These are phyloP conservation scores for Botrytis medusae DNA, from an alignment of 2,329 filamentous ascomycete genomes.

Conservation along the genomic window DNA sequence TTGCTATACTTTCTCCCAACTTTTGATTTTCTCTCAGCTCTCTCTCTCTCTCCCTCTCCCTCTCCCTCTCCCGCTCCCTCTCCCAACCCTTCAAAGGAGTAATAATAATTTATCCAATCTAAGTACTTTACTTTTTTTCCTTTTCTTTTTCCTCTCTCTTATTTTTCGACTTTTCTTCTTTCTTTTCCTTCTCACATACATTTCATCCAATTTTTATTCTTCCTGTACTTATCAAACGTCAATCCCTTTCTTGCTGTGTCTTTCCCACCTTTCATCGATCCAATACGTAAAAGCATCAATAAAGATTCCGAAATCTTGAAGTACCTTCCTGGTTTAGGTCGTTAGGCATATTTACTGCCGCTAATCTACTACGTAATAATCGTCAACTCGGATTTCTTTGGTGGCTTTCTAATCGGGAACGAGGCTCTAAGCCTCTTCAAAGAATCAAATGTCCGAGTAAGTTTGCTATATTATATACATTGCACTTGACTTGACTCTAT, in stretches of 20 bases:
- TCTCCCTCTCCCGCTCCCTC: too few species aligned
- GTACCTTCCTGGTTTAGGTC: constrained; percentile 10
- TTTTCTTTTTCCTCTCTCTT: not conserved
- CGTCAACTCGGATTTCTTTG: constrained; percentile 15
- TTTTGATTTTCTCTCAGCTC: not conserved
- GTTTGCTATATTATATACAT: not conserved
- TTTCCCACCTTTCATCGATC: not conserved
- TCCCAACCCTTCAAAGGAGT: not conserved
- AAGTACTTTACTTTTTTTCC: not conserved
- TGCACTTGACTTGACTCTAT: not conserved
- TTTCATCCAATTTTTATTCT: not conserved
- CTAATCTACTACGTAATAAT: constrained; percentile 19
- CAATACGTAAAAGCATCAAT: not conserved
- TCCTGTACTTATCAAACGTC: not conserved
- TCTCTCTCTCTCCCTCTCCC: too few species aligned
- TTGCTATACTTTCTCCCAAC: not conserved
- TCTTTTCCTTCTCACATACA: not conserved
- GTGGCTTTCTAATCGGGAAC: constrained; percentile 19
- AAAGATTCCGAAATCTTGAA: not conserved
- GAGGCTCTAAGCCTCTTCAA: constrained; percentile 21
- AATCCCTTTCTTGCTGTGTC: not conserved
- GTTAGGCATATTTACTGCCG: constrained; percentile 1
- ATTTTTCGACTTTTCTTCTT: not conserved
- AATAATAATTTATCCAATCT: not conserved
- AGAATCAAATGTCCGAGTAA: constrained; percentile 22